Conservation (phyloP, 148 eudicot species). For the Spergularia bocconei region DNA sequence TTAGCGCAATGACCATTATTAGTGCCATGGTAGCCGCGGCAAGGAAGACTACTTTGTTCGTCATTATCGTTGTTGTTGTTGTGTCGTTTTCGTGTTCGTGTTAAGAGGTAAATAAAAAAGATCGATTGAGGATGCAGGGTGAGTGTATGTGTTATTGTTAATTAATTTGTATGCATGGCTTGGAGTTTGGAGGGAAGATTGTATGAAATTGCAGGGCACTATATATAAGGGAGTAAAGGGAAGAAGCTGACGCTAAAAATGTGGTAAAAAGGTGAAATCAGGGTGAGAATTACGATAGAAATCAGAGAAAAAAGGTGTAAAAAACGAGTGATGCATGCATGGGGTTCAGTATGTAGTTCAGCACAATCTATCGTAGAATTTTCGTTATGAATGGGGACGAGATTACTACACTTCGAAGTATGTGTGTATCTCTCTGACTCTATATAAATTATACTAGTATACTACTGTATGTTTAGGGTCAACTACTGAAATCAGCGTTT, state of each 20-base stretch:
- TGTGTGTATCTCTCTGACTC: too few species aligned
- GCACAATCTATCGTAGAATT: neutral
- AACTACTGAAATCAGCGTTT: too few species aligned
- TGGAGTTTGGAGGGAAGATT: neutral
- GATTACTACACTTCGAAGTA: slow-evolving; percentile 9
- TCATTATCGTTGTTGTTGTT: slow-evolving; percentile 6
- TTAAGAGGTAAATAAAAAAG: too few species aligned
- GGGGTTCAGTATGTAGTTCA: slow-evolving; percentile 5
- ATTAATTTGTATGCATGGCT: neutral
- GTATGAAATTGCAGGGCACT: neutral
- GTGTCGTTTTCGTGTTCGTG: too few species aligned
- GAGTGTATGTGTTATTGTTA: neutral
- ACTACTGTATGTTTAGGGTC: too few species aligned
- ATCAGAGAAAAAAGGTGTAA: too few species aligned
- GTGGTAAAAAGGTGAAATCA: slow-evolving; percentile 7
- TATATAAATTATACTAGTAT: too few species aligned
- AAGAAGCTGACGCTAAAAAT: slow-evolving; percentile 41
- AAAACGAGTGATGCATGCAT: neutral
- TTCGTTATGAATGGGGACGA: neutral
- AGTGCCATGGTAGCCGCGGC: slow-evolving; percentile 33
- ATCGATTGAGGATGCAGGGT: neutral
- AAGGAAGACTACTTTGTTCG: slow-evolving; percentile 21
- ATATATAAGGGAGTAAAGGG: slow-evolving; percentile 22
- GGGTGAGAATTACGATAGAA: neutral
- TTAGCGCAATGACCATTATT: slow-evolving; percentile 4